Evolutionary conservation across 768 basidiomycete genomes (phyloP).

Genomic region (Boletus rubropictus): DNA sequence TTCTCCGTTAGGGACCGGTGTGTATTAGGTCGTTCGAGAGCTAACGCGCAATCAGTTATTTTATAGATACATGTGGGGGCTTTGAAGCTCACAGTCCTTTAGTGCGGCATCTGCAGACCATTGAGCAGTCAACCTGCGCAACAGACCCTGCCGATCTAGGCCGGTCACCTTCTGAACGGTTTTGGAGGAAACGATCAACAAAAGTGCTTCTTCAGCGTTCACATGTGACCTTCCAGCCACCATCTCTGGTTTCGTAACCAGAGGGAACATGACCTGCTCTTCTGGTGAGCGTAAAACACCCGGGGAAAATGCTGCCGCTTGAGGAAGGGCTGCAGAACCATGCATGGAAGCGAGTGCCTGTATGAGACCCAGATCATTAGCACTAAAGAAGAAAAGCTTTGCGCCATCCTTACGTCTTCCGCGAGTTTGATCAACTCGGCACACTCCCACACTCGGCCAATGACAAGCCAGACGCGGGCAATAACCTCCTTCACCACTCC

Average conservation of each 20-base stretch:
- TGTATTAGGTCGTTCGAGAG: constrained; percentile 47
- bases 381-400: constrained; percentile 12
- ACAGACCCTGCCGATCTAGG: constrained; percentile 50
- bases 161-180: constrained; percentile 60
- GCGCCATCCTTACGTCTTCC: constrained; percentile 44
- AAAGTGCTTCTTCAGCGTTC: constrained; percentile 49
- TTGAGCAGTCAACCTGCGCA: constrained; percentile 45
- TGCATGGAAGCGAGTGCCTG: constrained; percentile 46
- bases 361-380: constrained; percentile 10
- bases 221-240: constrained; percentile 35
- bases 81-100: constrained; percentile 56
- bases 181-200: constrained; percentile 46
- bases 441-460: constrained; percentile 70
- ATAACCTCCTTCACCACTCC: constrained; percentile 59
- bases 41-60: constrained; percentile 29
- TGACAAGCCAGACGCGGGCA: constrained; percentile 55
- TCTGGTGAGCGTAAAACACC: constrained; percentile 42
- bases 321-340: constrained; percentile 35
- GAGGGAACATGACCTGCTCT: constrained; percentile 39
- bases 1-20: constrained; percentile 66
- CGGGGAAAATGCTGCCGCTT: constrained; percentile 30
- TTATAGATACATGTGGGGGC: constrained; percentile 10
- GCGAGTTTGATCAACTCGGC: constrained; percentile 47
- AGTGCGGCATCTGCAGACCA: constrained; percentile 79
- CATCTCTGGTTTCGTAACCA: constrained; percentile 19